Conservation (phyloP, 371 early-diverging fungal species). For the Rhizopus sp. region DNA sequence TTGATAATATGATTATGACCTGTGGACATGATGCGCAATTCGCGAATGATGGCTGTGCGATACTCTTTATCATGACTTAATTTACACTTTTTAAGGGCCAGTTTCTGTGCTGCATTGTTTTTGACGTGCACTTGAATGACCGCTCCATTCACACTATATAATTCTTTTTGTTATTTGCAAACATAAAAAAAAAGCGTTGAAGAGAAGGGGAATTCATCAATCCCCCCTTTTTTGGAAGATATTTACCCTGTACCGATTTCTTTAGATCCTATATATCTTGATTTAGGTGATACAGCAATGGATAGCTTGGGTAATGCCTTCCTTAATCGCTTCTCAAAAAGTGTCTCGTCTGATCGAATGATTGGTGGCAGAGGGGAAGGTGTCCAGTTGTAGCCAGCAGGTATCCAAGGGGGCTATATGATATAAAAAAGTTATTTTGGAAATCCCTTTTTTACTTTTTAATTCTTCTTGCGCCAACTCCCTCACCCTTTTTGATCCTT, state of each 20-base stretch:
- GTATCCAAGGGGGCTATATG: conserved; percentile 33
- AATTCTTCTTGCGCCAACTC: background rate
- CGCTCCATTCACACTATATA: conserved; percentile 32
- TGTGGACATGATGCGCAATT: conserved; percentile 49
- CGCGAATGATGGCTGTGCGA: conserved; percentile 48
- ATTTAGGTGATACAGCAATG: conserved; percentile 11
- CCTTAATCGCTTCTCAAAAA: conserved; percentile 28
- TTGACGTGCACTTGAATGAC: conserved; percentile 24
- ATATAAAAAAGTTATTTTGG: conserved; percentile 1
- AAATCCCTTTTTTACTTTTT: background rate
- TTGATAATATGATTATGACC: conserved; percentile 47
- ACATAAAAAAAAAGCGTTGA: background rate
- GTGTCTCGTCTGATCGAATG: conserved; percentile 19
- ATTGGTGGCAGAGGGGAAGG: conserved; percentile 24
- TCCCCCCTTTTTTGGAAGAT: too few relatives aligned
- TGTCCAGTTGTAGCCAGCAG: conserved; percentile 21
- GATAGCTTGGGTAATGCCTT: conserved; percentile 26
- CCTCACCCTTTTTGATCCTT: background rate
- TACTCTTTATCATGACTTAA: conserved; percentile 43
- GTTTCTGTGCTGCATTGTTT: conserved; percentile 3
- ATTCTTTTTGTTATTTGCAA: background rate
- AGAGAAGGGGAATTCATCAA: too few relatives aligned
- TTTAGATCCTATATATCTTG: conserved; percentile 22
- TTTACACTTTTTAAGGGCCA: conserved; percentile 50
- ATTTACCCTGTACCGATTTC: conserved; percentile 32